A percentile compares a stretch with the other conserved stretches of the same genome.
Evolutionary conservation across 2,329 filamentous ascomycete species (phyloP).

Genomic region (Fusarium floridanum): DNA sequence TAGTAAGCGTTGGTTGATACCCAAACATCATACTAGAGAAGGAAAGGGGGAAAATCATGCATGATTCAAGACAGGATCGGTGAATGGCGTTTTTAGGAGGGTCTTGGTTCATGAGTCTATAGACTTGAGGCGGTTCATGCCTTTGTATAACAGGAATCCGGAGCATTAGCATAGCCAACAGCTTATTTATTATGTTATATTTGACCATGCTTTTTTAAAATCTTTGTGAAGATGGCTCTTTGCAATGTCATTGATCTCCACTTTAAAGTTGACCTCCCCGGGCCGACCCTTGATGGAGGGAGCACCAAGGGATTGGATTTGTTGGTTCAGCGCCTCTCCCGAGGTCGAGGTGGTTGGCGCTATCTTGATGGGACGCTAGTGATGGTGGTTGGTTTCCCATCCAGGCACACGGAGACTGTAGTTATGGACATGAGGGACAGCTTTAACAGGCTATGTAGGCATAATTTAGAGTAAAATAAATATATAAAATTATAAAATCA

Average conservation of each 20-base stretch:
- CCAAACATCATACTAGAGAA: conserved; percentile 1
- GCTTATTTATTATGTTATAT: neutral
- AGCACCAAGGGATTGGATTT: neutral
- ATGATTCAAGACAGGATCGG: conserved; percentile 12
- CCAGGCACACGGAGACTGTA: too few relatives aligned
- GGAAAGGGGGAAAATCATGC: neutral
- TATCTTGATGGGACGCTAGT: conserved; percentile 15
- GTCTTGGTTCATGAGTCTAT: neutral
- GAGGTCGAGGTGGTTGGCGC: conserved; percentile 4
- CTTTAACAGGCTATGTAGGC: too few relatives aligned
- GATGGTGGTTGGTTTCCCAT: neutral
- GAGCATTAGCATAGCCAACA: conserved; percentile 1
- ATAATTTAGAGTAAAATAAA: too few relatives aligned
- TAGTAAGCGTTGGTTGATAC: conserved; percentile 27
- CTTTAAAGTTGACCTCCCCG: neutral
- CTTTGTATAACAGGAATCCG: neutral
- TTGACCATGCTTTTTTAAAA: too few relatives aligned
- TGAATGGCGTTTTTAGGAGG: conserved; percentile 29
- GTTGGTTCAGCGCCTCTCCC: neutral
- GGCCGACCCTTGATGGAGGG: conserved; percentile 13
- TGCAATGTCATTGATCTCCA: neutral
- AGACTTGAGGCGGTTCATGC: neutral
- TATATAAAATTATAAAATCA: too few relatives aligned
- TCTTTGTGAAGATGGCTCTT: too few relatives aligned
- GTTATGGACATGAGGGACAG: too few relatives aligned